phyloP scores from a whole-genome alignment of 1,284 basidiomycete genomes.

The Ganoderma resinaceum region DNA sequence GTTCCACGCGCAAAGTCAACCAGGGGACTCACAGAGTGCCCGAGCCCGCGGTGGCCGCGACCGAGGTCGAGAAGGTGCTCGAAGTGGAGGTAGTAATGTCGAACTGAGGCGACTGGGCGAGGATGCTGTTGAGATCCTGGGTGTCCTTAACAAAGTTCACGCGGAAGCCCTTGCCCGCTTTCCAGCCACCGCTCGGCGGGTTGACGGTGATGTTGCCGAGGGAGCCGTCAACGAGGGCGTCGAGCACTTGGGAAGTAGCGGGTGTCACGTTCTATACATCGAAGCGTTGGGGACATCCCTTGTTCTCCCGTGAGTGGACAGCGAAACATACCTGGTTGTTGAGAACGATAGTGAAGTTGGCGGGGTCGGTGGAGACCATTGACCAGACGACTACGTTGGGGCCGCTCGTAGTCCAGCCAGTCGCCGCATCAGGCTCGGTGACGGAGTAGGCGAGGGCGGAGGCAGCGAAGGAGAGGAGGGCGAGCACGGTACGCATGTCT shows the following conservation, averaged over 20 bases:
- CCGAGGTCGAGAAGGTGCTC: slow-evolving; percentile 30
- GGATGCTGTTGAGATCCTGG: slow-evolving; percentile 53
- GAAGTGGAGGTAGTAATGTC: slow-evolving; percentile 50
- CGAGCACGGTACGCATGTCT: slow-evolving; percentile 56
- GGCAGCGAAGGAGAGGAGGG: slow-evolving; percentile 59
- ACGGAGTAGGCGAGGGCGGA: slow-evolving; percentile 69
- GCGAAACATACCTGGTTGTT: slow-evolving; percentile 58
- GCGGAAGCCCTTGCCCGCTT: slow-evolving; percentile 60
- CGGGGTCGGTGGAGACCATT: slow-evolving; percentile 67
- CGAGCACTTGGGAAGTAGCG: slow-evolving; percentile 52
- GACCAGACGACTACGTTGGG: slow-evolving; percentile 68
- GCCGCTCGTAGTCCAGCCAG: slow-evolving; percentile 67
- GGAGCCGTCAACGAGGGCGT: slow-evolving; percentile 55
- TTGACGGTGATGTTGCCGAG: slow-evolving; percentile 45
- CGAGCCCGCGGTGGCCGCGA: slow-evolving; percentile 11
- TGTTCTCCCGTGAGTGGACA: neutral
- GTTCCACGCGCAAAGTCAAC: neutral
- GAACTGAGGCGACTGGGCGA: slow-evolving; percentile 72
- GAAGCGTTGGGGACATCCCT: neutral
- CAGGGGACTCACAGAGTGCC: slow-evolving; percentile 24
- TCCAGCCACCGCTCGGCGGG: slow-evolving; percentile 67
- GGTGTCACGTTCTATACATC: slow-evolving; percentile 38
- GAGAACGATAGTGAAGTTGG: slow-evolving; percentile 74
- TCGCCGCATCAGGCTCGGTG: slow-evolving; percentile 53
- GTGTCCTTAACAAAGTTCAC: slow-evolving; percentile 71